A percentile compares a stretch with the other conserved stretches of the same genome.
These are phyloP conservation scores for Leccinum subtestaceum DNA, from an alignment of 768 basidiomycete genomes.

Conservation along the genomic window DNA sequence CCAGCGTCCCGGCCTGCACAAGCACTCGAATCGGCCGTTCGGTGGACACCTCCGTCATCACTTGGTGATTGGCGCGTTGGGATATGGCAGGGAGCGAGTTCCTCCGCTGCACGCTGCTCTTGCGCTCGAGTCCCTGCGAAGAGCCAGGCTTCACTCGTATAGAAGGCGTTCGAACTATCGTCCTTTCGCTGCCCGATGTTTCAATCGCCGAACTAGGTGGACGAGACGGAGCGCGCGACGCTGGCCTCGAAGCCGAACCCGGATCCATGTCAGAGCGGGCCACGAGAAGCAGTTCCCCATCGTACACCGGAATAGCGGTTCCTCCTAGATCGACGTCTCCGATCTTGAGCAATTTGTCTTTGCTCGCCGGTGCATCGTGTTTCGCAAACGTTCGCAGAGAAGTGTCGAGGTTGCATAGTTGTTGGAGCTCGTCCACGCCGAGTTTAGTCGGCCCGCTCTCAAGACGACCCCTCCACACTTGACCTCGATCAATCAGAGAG, in stretches of 20 bases:
- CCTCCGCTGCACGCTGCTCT: constrained; percentile 68
- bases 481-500: constrained; percentile 63
- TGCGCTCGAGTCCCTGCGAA: constrained; percentile 69
- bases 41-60: constrained; percentile 59
- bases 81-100: constrained; percentile 80
- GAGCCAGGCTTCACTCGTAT: constrained; percentile 75
- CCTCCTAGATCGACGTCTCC: constrained; percentile 53
- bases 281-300: constrained; percentile 70
- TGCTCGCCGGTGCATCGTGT: constrained; percentile 16
- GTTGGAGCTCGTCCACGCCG: constrained; percentile 56
- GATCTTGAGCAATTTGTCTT: constrained; percentile 32
- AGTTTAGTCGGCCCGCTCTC: constrained; percentile 54
- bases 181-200: constrained; percentile 35
- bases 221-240: constrained; percentile 64
- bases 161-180: constrained; percentile 60
- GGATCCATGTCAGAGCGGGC: constrained; percentile 55
- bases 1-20: constrained; percentile 76
- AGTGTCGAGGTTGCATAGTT: constrained; percentile 51
- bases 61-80: constrained; percentile 53
- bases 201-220: constrained; percentile 64
- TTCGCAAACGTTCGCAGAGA: constrained; percentile 35
- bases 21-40: constrained; percentile 73
- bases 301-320: constrained; percentile 69
- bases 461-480: constrained; percentile 62
- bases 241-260: constrained; percentile 46